Base-by-base conservation (phyloP, 1,139 yeast genomes). In the Lodderomyces beijingensis region DNA sequence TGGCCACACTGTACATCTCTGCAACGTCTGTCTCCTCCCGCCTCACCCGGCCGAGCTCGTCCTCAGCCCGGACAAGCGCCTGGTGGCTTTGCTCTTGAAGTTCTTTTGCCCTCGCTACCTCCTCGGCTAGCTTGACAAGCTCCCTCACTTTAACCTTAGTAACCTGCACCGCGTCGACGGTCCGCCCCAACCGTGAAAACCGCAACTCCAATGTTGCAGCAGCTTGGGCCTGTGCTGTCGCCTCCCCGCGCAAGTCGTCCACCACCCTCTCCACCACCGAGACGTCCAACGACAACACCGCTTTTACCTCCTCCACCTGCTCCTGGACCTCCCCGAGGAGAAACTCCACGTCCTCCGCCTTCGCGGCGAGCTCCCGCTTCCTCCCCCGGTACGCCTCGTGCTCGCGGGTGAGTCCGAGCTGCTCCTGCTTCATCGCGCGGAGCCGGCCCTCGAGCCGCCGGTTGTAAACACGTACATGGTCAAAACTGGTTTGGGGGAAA, bases 351-450 rank as follows among this genome's bases (percentile, higher is more conserved):
- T 77, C 80, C 40, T 78, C 79, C 3, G 75, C 51, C 39, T 75
- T 72, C 30, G 72, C 70, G 19, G 80, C 68, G 34, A 84, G 53
- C 25, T 73, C 58, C 13, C 65, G 61, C 48, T 85, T 86, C 37
- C 79, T 80, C 16, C 66, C 61, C 51, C 78, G 82, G 54, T 85
- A 84, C 31, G 69, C 72, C 19, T 71, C 65, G 50, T 84, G 87
- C 43, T 83, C 88, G n/a, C 65, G 56, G 0, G 83, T 71, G 31
- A 84, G 58, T 15, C 65, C 57, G 44, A 83, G 88, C 50, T 85
- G 95, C 2, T 70, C 55, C 32, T 64, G 68, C 42, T 82, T 83
- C 42, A 86, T 62, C 41, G 70, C 67, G 43, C 79, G 73, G 42
- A 87, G 62, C 44, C 83, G 80, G 8, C 59, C 56, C 47, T 84